A percentile compares a stretch with the other conserved stretches of the same genome.
Evolutionary conservation across 805 yeast species (phyloP).

Genomic region (Candida methanosorbosa): DNA sequence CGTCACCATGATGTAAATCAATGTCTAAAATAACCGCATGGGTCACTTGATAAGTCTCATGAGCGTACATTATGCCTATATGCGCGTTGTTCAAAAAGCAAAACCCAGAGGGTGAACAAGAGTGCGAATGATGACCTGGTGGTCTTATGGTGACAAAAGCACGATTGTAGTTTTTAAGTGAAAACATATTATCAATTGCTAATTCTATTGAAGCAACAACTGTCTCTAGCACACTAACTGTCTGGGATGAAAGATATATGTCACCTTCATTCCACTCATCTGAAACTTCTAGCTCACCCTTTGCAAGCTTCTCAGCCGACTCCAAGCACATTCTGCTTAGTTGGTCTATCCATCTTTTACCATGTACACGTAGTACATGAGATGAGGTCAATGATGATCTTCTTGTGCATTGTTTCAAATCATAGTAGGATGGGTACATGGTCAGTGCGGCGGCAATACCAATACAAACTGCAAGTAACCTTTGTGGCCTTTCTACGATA

Average conservation of each 20-base stretch:
- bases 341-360: conserved; percentile 60
- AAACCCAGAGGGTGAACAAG: conserved; percentile 78
- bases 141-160: conserved; percentile 70
- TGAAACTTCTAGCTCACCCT: conserved; percentile 64
- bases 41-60: conserved; percentile 49
- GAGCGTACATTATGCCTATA: conserved; percentile 72
- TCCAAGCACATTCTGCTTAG: conserved; percentile 49
- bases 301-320: conserved; percentile 44
- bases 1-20: conserved; percentile 86
- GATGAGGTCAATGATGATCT: conserved; percentile 41
- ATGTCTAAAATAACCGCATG: conserved; percentile 79
- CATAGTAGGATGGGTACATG: conserved; percentile 53
- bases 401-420: conserved; percentile 37
- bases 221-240: conserved; percentile 66
- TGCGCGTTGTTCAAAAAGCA: conserved; percentile 78
- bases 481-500: conserved; percentile 77
- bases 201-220: conserved; percentile 69
- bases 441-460: conserved; percentile 73
- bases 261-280: conserved; percentile 79
- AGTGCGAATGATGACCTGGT: conserved; percentile 85
- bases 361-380: conserved; percentile 67
- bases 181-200: conserved; percentile 51
- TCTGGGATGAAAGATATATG: conserved; percentile 58
- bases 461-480: conserved; percentile 65
- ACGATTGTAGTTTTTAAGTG: conserved; percentile 23